A percentile compares a stretch with the other conserved stretches of the same genome.
These are phyloP conservation scores for Candida maltosa DNA, from an alignment of 805 yeast species.

Conservation along the genomic window DNA sequence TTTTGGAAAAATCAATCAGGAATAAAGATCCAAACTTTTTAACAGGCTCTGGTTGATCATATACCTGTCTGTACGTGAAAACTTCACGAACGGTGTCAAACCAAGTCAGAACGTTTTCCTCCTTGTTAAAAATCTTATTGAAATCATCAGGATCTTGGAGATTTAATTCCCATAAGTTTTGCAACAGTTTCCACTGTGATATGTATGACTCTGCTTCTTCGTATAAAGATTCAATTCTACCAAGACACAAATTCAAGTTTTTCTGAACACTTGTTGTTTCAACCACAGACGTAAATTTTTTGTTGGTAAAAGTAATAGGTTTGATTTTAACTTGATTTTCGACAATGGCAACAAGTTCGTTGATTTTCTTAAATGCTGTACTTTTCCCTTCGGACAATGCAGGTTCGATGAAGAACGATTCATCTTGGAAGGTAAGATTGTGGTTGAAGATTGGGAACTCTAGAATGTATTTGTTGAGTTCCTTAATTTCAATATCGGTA, in stretches of 20 bases:
- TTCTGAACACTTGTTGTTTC: not conserved
- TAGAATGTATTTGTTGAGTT: constrained; percentile 5
- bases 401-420: constrained; percentile 37
- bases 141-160: constrained; percentile 41
- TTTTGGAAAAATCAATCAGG: constrained; percentile 46
- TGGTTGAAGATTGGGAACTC: constrained; percentile 18
- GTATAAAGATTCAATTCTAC: constrained; percentile 22
- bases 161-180: constrained; percentile 53
- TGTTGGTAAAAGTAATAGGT: not conserved
- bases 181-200: constrained; percentile 52
- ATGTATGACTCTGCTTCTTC: constrained; percentile 33
- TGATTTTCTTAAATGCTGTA: constrained; percentile 18
- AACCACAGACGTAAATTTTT: not conserved
- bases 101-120: constrained; percentile 37
- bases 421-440: constrained; percentile 33
- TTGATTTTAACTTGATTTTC: constrained; percentile 15
- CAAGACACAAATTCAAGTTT: not conserved
- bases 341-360: constrained; percentile 13
- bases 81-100: constrained; percentile 41
- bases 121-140: constrained; percentile 16
- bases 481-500: constrained; percentile 1
- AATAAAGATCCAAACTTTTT: constrained; percentile 37
- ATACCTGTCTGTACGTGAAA: constrained; percentile 36
- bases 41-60: constrained; percentile 48
- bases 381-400: constrained; percentile 35